These are phyloP conservation scores for Lycium ferocissimum DNA, from an alignment of 257 asterid species.

Conservation along the genomic window DNA sequence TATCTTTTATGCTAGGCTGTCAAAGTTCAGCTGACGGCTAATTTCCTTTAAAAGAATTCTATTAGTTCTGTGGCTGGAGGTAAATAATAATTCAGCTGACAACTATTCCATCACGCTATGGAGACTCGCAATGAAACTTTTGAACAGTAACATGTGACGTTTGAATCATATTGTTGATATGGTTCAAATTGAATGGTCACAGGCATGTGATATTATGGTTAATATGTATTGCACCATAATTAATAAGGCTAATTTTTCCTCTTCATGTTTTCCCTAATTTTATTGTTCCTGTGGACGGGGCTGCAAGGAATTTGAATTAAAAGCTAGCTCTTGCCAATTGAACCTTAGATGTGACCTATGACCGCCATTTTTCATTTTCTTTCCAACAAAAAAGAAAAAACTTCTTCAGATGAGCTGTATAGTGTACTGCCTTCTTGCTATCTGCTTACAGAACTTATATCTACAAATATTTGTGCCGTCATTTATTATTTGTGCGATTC, in stretches of 20 bases:
- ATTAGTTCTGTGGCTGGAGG: neutral
- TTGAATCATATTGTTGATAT: neutral
- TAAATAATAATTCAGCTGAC: neutral
- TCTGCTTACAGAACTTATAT: neutral
- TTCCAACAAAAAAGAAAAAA: neutral
- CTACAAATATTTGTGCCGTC: neutral
- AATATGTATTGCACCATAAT: neutral
- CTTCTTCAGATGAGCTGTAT: neutral
- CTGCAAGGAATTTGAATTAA: neutral
- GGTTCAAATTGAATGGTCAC: neutral
- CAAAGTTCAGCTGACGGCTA: neutral
- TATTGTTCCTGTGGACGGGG: neutral
- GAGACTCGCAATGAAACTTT: neutral
- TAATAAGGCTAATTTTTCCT: neutral
- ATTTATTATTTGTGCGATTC: neutral
- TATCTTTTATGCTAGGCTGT: neutral
- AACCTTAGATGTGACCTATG: neutral
- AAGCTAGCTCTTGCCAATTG: neutral
- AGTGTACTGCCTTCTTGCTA: neutral
- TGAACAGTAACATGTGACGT: neutral
- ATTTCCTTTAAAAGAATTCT: neutral
- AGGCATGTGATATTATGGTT: slow-evolving; percentile 13
- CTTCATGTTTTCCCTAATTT: slow-evolving; percentile 10
- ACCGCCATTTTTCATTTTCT: neutral
- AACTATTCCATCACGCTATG: neutral